Conservation (phyloP, 1,139 yeast genomes). For the Zhuliangozyma blackwelliae region DNA sequence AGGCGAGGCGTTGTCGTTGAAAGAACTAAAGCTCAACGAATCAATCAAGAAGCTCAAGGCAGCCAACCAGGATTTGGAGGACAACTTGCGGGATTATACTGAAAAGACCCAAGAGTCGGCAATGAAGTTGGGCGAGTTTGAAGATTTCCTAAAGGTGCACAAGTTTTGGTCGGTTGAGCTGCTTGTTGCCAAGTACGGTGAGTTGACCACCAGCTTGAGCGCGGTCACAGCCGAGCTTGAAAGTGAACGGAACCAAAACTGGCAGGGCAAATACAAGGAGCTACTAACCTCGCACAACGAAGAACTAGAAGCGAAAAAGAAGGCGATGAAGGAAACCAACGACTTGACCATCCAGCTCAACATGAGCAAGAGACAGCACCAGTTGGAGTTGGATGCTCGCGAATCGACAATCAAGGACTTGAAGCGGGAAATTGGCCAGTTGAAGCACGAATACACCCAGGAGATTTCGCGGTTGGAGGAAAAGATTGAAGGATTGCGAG, state of each 20-base stretch:
- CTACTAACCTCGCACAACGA: constrained; percentile 30
- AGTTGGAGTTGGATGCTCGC: constrained; percentile 30
- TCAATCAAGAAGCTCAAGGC: constrained; percentile 59
- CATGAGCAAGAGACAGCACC: constrained; percentile 35
- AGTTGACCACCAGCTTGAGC: constrained; percentile 12
- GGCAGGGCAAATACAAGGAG: constrained; percentile 39
- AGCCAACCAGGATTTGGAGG: constrained; percentile 42
- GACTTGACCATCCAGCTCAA: constrained; percentile 39
- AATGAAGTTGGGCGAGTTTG: constrained; percentile 28
- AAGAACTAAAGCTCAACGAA: constrained; percentile 67
- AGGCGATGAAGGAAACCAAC: constrained; percentile 29
- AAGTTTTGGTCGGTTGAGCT: constrained; percentile 25
- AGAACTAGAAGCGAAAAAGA: constrained; percentile 26
- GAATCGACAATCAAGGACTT: constrained; percentile 21
- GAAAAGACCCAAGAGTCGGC: constrained; percentile 27
- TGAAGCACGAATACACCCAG: constrained; percentile 33
- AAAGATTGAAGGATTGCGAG: constrained; percentile 41
- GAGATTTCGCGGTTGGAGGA: constrained; percentile 50
- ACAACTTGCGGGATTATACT: constrained; percentile 31
- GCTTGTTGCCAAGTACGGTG: constrained; percentile 17
- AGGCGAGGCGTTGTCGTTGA: constrained; percentile 72
- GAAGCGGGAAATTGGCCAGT: constrained; percentile 21
- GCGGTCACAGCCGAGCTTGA: constrained; percentile 17
- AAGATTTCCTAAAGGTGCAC: constrained; percentile 25
- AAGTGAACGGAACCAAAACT: constrained; percentile 19